Evolutionary conservation across 192 early-diverging fungal species (phyloP).

Genomic region (Gaertneriomyces sp.): DNA sequence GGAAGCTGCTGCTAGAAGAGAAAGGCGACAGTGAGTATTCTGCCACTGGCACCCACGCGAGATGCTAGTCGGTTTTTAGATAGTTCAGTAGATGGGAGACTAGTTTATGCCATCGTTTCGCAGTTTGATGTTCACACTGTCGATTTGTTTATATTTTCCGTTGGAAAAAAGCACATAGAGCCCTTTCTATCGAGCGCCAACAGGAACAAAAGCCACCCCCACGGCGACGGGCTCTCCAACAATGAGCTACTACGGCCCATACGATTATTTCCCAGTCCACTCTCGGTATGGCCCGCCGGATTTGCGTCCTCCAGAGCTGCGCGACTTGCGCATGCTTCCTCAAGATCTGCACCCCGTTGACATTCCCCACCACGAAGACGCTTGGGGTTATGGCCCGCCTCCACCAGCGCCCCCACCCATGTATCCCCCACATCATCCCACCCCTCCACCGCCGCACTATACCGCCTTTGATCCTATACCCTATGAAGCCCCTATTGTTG

Average conservation of each 20-base stretch:
- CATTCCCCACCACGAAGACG: slow-evolving; percentile 13
- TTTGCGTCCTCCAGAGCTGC: not conserved
- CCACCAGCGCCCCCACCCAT: slow-evolving; percentile 9
- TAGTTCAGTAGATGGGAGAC: too few relatives aligned
- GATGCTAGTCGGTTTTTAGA: too few relatives aligned
- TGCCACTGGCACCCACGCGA: too few relatives aligned
- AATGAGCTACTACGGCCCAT: not conserved
- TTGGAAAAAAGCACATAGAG: too few relatives aligned
- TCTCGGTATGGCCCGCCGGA: not conserved
- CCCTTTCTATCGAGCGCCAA: too few relatives aligned
- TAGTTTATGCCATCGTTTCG: too few relatives aligned
- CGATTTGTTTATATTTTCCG: too few relatives aligned
- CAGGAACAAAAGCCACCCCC: too few relatives aligned
- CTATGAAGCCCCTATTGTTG: slow-evolving; percentile 6
- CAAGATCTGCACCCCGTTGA: not conserved
- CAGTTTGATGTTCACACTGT: too few relatives aligned
- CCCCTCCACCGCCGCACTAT: not conserved
- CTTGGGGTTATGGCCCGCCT: slow-evolving; percentile 15
- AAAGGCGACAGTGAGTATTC: too few relatives aligned
- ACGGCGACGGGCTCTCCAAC: not conserved
- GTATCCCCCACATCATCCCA: slow-evolving; percentile 12
- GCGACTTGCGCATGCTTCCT: not conserved
- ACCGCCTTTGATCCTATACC: not conserved
- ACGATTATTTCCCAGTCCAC: slow-evolving; percentile 10
- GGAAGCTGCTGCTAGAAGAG: too few relatives aligned